Evolutionary conservation across 257 asterid species (phyloP), one percentile per base, ranked within the genome.

Genomic region (Handroanthus guayacan): DNA sequence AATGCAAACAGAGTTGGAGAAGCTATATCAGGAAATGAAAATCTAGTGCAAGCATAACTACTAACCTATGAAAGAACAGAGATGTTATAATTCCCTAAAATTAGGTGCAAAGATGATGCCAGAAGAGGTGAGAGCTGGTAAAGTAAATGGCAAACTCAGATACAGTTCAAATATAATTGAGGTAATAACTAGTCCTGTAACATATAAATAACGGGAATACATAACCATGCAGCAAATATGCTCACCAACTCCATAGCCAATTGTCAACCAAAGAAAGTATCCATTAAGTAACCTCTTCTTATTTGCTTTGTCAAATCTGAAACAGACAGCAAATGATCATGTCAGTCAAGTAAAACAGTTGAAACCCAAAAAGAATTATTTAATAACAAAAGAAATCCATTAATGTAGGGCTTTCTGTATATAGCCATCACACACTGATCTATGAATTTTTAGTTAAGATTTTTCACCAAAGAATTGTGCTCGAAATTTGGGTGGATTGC

Each of bases 221-320:
- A 71, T 25, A 71, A 67, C 58, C 71, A 63, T 37, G 56, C 74
- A 69, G 56, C 36, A 69, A 31, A 76, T 75, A 58, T 17, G 83
- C 98, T 78, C 77, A 95, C 99, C 99, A 75, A 82, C 74, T 56
- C 95, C 98, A 72, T 95, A 95, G 84, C 99, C 99, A 75, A 86
- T 74, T 66, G 87, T 65, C 89, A 95, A 66, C 96, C 97, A 95
- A 57, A 91, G 82, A 75, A 89, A 95, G 88, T 95, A 95, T 79
- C 99, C 99, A 75, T 83, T 85, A 47, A 90, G 76, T 72, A 81
- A 41, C 65, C 88, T 75, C 86, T 88, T 95, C 81, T 86, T 86
- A 57, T 86, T 85, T 66, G 94, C 96, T 84, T 91, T 92, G 86
- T 95, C 98, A 82, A 90, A 95, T 82, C 99, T 95, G 95, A 73